A percentile compares a stretch with the other conserved stretches of the same genome.
These are phyloP conservation scores for Oryza meyeriana DNA, from an alignment of 176 grass and related monocot genomes.

Conservation along the genomic window DNA sequence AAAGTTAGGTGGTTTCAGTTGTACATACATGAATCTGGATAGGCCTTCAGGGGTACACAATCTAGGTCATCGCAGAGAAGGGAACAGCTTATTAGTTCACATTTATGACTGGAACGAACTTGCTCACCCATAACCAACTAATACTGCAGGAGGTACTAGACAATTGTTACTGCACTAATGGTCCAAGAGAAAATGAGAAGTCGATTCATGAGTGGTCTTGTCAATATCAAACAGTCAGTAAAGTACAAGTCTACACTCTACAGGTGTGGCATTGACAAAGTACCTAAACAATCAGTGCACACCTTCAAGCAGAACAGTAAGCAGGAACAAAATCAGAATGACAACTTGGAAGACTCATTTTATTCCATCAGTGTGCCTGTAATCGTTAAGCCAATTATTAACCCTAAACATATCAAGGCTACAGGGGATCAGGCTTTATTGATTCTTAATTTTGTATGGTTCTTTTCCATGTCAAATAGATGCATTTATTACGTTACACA, in stretches of 20 bases:
- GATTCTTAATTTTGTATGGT: not conserved
- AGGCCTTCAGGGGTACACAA: slow-evolving; percentile 21
- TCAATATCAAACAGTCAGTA: slow-evolving; percentile 2
- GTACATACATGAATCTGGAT: slow-evolving; percentile 26
- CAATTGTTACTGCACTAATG: slow-evolving; percentile 12
- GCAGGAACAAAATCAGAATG: not conserved
- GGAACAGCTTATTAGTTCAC: slow-evolving; percentile 16
- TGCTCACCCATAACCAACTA: slow-evolving; percentile 17
- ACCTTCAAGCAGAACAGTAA: not conserved
- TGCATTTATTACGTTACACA: not conserved
- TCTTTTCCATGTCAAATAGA: not conserved
- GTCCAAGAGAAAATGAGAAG: slow-evolving; percentile 8
- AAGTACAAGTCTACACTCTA: not conserved
- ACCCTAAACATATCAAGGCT: not conserved
- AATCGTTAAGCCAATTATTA: not conserved
- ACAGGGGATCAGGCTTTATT: not conserved
- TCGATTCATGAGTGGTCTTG: not conserved
- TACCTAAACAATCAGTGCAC: not conserved
- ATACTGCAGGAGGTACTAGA: not conserved
- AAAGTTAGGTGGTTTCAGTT: slow-evolving; percentile 42
- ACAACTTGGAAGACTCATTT: not conserved
- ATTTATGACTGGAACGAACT: slow-evolving; percentile 29
- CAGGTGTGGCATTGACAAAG: slow-evolving; percentile 15
- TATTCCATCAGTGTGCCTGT: not conserved
- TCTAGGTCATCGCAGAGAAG: not conserved